A percentile compares a stretch with the other conserved stretches of the same genome.
These are phyloP conservation scores for Tuber calosporum DNA, from an alignment of 495 filamentous ascomycete species.

Conservation along the genomic window DNA sequence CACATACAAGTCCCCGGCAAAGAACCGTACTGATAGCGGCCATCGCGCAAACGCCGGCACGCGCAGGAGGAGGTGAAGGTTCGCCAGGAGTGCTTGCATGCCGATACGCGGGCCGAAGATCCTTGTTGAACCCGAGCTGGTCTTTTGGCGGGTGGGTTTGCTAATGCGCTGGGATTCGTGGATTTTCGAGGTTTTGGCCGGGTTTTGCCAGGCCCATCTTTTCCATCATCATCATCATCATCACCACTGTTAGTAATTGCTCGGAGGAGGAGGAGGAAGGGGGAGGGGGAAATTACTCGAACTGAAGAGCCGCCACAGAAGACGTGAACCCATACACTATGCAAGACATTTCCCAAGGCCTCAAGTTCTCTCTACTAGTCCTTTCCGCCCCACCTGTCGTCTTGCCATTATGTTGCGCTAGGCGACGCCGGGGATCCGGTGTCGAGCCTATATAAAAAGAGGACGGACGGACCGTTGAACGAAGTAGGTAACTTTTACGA, in stretches of 20 bases:
- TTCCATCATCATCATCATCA: background rate
- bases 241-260: conserved; percentile 1
- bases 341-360: conserved; percentile 90
- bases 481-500: conserved; percentile 68
- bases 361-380: conserved; percentile 57
- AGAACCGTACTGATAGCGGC: conserved; percentile 80
- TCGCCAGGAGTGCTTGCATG: conserved; percentile 58
- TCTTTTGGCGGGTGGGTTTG: conserved; percentile 40
- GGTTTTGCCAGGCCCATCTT: conserved; percentile 91
- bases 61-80: conserved; percentile 70
- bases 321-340: conserved; percentile 85
- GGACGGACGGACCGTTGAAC: conserved; percentile 60
- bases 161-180: conserved; percentile 51
- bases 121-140: conserved; percentile 46
- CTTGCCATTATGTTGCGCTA: conserved; percentile 83
- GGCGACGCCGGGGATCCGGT: conserved; percentile 71
- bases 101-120: conserved; percentile 50
- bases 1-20: conserved; percentile 58
- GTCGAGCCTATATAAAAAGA: conserved; percentile 85
- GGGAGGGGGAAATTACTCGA: conserved; percentile 58
- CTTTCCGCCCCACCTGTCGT: conserved; percentile 68
- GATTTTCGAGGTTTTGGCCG: conserved; percentile 67
- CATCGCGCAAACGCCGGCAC: conserved; percentile 68
- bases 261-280: background rate
- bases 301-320: conserved; percentile 79